Conservation (phyloP, 352 stramenopile genomes). For the Sclerospora graminicola region DNA sequence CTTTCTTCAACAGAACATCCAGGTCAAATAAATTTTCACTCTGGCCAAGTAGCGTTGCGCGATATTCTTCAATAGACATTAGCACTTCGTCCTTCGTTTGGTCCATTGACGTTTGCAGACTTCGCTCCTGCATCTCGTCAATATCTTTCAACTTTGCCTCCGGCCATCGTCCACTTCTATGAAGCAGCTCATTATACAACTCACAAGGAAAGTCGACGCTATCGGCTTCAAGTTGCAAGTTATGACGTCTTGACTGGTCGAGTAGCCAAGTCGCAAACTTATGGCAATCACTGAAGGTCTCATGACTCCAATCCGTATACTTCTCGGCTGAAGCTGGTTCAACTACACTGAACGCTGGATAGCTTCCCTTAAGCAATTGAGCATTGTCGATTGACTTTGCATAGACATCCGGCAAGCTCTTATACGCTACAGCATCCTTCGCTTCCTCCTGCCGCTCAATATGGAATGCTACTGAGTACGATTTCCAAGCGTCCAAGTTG, state of each 20-base stretch:
- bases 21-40: conserved; percentile 24
- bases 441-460: conserved; percentile 40
- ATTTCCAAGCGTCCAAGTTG: conserved; percentile 28
- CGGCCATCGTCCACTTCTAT: conserved; percentile 13
- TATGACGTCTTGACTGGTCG: conserved; percentile 8
- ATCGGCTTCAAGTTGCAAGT: conserved; percentile 9
- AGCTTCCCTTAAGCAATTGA: conserved; percentile 29
- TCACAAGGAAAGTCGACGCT: background rate
- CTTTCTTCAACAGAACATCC: conserved; percentile 14
- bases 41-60: conserved; percentile 5
- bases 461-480: conserved; percentile 32
- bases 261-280: conserved; percentile 21
- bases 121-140: conserved; percentile 14
- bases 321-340: conserved; percentile 22
- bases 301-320: background rate
- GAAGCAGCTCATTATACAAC: conserved; percentile 8
- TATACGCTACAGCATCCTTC: conserved; percentile 26
- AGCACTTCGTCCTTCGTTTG: conserved; percentile 14
- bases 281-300: conserved; percentile 7
- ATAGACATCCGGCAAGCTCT: conserved; percentile 4
- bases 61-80: conserved; percentile 14
- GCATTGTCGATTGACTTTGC: background rate
- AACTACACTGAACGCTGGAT: conserved; percentile 17
- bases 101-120: conserved; percentile 5
- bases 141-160: conserved; percentile 14